A percentile compares a stretch with the other conserved stretches of the same genome.
Conservation (phyloP, 2,329 filamentous ascomycete species). For the Geosmithia putterillii region DNA sequence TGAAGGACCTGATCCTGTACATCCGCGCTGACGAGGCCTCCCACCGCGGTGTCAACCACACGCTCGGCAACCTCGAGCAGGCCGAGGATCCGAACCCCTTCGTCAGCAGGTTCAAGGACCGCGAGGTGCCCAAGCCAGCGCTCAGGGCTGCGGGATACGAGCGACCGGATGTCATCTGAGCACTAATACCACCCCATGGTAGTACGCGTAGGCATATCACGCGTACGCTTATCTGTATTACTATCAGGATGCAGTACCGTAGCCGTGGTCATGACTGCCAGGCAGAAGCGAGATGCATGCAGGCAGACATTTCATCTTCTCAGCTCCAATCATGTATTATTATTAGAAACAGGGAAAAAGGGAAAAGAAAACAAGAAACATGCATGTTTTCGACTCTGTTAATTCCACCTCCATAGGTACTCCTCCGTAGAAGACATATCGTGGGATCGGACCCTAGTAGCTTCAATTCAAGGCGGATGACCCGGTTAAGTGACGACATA, state of each 20-base stretch:
- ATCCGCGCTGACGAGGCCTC: slow-evolving; percentile 83
- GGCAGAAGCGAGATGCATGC: too few species aligned
- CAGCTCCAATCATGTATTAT: neutral
- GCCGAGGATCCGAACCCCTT: slow-evolving; percentile 87
- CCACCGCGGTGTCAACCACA: slow-evolving; percentile 93
- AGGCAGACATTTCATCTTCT: neutral
- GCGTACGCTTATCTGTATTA: neutral
- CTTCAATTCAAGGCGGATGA: too few species aligned
- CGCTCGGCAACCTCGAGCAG: slow-evolving; percentile 77
- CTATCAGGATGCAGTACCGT: too few species aligned
- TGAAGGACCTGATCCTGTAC: slow-evolving; percentile 80
- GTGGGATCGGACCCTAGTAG: too few species aligned
- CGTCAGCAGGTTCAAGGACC: slow-evolving; percentile 67
- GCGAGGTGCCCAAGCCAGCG: slow-evolving; percentile 51
- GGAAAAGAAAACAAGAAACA: neutral
- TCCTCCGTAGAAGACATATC: too few species aligned
- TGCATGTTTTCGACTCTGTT: too few species aligned
- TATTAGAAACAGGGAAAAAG: neutral
- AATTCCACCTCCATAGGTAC: too few species aligned
- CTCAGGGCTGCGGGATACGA: slow-evolving; percentile 67
- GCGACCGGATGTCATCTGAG: slow-evolving; percentile 61
- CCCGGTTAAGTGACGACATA: too few species aligned
- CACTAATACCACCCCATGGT: neutral
- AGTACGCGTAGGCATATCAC: neutral
- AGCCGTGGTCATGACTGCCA: too few species aligned